Percentiles rank a stretch among this genome's conserved stretches.
These are phyloP conservation scores for Plasmodium vivax DNA, from an alignment of 169 alveolate genomes.

Conservation along the genomic window DNA sequence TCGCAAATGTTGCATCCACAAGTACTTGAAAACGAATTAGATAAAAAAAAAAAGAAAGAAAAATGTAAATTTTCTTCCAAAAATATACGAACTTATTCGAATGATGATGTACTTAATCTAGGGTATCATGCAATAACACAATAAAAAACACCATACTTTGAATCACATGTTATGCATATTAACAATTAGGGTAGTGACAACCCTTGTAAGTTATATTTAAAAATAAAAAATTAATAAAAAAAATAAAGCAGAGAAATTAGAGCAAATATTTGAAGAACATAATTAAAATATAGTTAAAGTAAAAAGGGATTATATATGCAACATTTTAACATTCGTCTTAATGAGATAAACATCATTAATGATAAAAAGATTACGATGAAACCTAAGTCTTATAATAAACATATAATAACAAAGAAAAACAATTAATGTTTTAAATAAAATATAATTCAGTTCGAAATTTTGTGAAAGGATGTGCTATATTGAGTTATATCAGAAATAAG, in stretches of 20 bases:
- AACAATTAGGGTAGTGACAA: neutral
- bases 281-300: neutral
- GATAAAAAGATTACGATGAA: neutral
- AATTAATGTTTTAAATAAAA: neutral
- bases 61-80: neutral
- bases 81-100: neutral
- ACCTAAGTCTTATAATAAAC: neutral
- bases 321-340: neutral
- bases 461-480: neutral
- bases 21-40: neutral
- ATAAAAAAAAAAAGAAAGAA: neutral
- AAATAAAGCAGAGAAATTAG: neutral
- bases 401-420: neutral
- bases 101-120: neutral
- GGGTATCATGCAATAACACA: neutral
- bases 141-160: neutral
- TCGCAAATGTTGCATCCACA: neutral
- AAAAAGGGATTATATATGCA: neutral
- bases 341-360: neutral
- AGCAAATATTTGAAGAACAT: neutral
- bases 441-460: neutral
- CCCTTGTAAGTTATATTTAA: neutral
- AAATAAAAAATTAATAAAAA: neutral
- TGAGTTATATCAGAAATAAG: neutral
- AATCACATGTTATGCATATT: neutral